A percentile compares a stretch with the other conserved stretches of the same genome.
Conservation (phyloP, 805 yeast genomes). For the Candida schatavii region DNA sequence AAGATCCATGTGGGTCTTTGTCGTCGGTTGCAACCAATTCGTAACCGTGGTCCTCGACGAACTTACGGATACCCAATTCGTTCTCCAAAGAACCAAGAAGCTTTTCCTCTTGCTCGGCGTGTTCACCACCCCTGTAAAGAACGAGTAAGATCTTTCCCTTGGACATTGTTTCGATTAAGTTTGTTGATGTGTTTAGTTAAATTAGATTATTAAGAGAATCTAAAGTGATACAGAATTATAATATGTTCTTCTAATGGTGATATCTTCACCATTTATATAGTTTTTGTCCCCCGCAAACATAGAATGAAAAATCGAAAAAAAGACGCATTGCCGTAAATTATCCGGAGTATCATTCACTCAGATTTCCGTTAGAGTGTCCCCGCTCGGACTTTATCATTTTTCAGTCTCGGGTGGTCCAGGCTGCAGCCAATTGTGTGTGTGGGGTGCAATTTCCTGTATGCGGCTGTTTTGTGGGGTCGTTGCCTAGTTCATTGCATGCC, state of each 20-base stretch:
- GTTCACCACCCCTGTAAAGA: conserved; percentile 55
- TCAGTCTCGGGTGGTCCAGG: too few species aligned
- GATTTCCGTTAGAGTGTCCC: too few species aligned
- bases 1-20: conserved; percentile 59
- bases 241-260: too few species aligned
- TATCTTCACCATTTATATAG: too few species aligned
- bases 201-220: not conserved
- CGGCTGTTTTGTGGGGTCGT: too few species aligned
- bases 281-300: too few species aligned
- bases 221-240: too few species aligned
- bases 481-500: too few species aligned
- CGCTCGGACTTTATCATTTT: too few species aligned
- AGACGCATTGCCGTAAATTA: not conserved
- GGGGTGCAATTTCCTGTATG: too few species aligned
- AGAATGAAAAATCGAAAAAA: conserved; percentile 3
- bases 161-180: not conserved
- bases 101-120: conserved; percentile 57
- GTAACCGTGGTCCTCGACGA: conserved; percentile 67
- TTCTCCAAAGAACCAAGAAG: conserved; percentile 72
- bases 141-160: conserved; percentile 47
- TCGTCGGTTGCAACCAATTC: conserved; percentile 61
- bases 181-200: not conserved
- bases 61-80: conserved; percentile 67
- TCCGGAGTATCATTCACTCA: too few species aligned
- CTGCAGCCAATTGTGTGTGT: too few species aligned